These are phyloP conservation scores for Seminavis robusta DNA, from an alignment of 108 stramenopile species.

Conservation along the genomic window DNA sequence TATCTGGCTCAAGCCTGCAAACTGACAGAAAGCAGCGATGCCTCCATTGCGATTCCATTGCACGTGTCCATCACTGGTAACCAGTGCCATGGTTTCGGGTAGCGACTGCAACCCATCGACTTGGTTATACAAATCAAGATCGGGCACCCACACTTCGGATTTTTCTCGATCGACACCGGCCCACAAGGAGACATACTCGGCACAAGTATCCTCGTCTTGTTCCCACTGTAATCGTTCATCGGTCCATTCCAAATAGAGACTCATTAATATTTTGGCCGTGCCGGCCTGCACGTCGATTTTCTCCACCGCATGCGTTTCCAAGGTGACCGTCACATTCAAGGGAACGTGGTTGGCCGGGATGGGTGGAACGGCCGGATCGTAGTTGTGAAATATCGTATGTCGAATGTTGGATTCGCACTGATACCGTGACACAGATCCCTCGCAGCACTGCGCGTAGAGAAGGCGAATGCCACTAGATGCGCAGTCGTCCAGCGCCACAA, in stretches of 20 bases:
- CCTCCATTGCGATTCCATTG: constrained; percentile 2
- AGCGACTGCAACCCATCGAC: not conserved
- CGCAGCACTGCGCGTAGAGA: too few species aligned
- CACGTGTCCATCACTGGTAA: not conserved
- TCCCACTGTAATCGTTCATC: not conserved
- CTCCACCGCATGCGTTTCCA: too few species aligned
- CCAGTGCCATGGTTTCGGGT: constrained; percentile 1
- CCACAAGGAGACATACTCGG: not conserved
- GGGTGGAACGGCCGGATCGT: too few species aligned
- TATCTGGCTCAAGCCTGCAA: not conserved
- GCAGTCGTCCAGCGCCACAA: too few species aligned
- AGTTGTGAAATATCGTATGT: too few species aligned
- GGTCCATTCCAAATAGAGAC: not conserved
- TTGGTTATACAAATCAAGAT: constrained; percentile 1
- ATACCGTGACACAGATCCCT: too few species aligned
- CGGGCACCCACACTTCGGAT: constrained; percentile 11
- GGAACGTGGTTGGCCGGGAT: not conserved
- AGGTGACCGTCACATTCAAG: constrained; percentile 1
- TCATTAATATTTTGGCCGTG: constrained; percentile 5
- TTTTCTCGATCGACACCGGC: not conserved
- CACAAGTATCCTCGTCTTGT: not conserved
- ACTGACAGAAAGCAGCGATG: constrained; percentile 1
- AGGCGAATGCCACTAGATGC: too few species aligned
- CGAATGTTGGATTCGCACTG: too few species aligned
- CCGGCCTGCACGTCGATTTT: not conserved